phyloP scores from a whole-genome alignment of 2,329 filamentous ascomycete species.

The Botrytis cinerea region DNA sequence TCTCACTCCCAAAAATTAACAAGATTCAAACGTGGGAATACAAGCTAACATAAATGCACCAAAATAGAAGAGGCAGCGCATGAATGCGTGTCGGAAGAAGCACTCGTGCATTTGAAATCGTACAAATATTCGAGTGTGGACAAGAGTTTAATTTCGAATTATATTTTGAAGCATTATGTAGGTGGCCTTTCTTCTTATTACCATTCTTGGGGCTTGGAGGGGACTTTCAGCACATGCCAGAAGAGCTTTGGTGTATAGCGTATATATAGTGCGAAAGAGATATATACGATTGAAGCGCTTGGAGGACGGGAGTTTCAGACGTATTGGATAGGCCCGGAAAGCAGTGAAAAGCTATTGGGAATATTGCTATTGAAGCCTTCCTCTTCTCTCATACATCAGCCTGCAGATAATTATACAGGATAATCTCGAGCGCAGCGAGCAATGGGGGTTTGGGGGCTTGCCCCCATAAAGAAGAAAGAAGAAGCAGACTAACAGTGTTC shows the following conservation, averaged over 20 bases:
- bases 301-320: background rate
- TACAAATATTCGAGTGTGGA: conserved; percentile 99
- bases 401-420: background rate
- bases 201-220: background rate
- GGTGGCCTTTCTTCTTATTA: conserved; percentile 42
- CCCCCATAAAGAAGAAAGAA: background rate
- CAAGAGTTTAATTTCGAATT: conserved; percentile 89
- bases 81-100: conserved; percentile 84
- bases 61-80: conserved; percentile 56
- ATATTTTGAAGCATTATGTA: conserved; percentile 95
- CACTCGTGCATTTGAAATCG: conserved; percentile 83
- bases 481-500: conserved; percentile 29
- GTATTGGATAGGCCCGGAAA: background rate
- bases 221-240: no score
- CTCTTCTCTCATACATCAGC: background rate
- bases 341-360: background rate
- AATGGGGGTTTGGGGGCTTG: background rate
- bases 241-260: background rate
- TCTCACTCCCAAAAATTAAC: no score
- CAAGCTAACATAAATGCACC: conserved; percentile 22
- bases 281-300: background rate
- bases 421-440: conserved; percentile 2
- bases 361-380: background rate
- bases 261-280: background rate
- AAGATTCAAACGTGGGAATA: background rate